phyloP scores from a whole-genome alignment of 306 rosid species.

The Inga oerstediana region DNA sequence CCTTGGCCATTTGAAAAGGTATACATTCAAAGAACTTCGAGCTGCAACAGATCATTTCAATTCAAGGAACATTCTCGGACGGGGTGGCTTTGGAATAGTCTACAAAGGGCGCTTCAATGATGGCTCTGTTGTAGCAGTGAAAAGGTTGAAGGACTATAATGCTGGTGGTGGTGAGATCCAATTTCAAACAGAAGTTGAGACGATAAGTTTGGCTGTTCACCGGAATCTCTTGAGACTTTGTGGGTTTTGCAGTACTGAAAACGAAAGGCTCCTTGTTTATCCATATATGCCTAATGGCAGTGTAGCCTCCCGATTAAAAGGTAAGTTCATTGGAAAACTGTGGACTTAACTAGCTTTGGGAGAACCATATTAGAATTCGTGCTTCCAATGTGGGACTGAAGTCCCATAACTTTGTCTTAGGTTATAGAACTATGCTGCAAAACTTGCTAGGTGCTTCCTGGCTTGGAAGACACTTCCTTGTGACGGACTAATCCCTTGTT shows the following conservation, averaged over 20 bases:
- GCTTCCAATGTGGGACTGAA: not conserved
- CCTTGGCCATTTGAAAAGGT: slow-evolving; percentile 91
- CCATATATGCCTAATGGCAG: slow-evolving; percentile 98
- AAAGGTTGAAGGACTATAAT: slow-evolving; percentile 91
- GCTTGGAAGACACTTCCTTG: slow-evolving; percentile 13
- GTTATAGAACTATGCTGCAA: not conserved
- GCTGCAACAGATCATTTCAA: slow-evolving; percentile 91
- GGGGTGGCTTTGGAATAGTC: slow-evolving; percentile 99
- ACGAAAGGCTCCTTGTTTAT: slow-evolving; percentile 92
- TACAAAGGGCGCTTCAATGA: slow-evolving; percentile 84
- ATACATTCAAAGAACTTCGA: slow-evolving; percentile 90
- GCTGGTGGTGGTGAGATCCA: slow-evolving; percentile 97
- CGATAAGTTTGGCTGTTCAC: slow-evolving; percentile 95
- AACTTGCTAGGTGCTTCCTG: not conserved
- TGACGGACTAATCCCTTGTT: not conserved
- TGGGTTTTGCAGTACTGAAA: slow-evolving; percentile 94
- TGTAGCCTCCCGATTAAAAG: slow-evolving; percentile 94
- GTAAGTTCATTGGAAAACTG: slow-evolving; percentile 44
- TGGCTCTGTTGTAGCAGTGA: slow-evolving; percentile 90
- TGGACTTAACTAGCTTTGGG: not conserved
- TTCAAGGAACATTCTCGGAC: slow-evolving; percentile 88
- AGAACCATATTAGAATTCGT: not conserved
- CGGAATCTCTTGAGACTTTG: slow-evolving; percentile 91
- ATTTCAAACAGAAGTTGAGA: slow-evolving; percentile 98
- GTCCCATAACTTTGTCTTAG: not conserved